Conservation (phyloP, 345 rosid species). For the Eucalyptus tenuipes region DNA sequence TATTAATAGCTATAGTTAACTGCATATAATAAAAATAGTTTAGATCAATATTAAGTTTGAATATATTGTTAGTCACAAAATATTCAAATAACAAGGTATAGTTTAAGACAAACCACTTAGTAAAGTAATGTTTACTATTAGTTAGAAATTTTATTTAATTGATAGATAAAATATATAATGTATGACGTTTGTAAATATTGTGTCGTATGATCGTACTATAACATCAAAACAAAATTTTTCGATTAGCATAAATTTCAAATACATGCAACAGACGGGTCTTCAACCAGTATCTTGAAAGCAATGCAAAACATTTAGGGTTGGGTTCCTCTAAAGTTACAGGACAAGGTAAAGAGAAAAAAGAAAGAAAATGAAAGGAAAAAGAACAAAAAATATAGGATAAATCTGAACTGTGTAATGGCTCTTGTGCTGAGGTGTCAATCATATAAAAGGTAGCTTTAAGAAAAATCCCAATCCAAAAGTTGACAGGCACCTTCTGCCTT, state of each 20-base stretch:
- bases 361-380: too few relatives aligned
- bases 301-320: not conserved
- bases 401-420: not conserved
- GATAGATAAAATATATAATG: not conserved
- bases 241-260: not conserved
- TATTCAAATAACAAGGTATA: not conserved
- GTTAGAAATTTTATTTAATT: not conserved
- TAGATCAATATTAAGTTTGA: not conserved
- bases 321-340: not conserved
- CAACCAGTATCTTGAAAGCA: not conserved
- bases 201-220: not conserved
- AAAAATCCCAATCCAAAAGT: too few relatives aligned
- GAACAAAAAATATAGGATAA: too few relatives aligned
- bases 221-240: not conserved
- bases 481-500: too few relatives aligned
- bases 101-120: not conserved
- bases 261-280: fast-evolving
- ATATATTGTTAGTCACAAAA: not conserved
- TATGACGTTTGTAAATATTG: not conserved
- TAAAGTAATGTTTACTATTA: not conserved
- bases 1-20: not conserved
- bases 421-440: fast-evolving
- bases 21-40: not conserved
- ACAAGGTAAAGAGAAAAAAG: not conserved
- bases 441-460: too few relatives aligned